A percentile compares a stretch with the other conserved stretches of the same genome.
Conservation (phyloP, 1,284 basidiomycete species). For the Hemileia vastatrix region DNA sequence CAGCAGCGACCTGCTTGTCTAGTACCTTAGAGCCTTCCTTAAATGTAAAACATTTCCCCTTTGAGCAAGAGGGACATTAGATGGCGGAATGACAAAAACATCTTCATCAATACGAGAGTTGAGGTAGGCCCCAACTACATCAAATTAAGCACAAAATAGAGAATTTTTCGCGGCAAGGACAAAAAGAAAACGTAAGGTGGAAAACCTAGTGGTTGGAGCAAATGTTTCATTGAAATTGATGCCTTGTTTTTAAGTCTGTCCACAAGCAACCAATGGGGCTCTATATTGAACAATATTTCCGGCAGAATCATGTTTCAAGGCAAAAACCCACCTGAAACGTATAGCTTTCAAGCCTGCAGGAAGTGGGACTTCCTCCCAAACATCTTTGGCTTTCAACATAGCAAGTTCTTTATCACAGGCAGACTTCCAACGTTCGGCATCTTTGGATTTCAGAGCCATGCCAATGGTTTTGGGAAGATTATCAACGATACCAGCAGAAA, state of each 20-base stretch:
- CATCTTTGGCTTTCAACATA: not conserved
- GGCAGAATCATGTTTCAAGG: not conserved
- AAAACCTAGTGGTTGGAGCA: not conserved
- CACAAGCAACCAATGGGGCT: not conserved
- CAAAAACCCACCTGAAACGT: constrained; percentile 2
- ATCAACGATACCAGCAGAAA: not conserved
- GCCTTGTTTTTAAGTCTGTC: not conserved
- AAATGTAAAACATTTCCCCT: no score
- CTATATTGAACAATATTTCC: not conserved
- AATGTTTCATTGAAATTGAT: not conserved
- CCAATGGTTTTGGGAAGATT: not conserved
- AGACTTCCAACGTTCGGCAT: not conserved
- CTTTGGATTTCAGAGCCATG: no score
- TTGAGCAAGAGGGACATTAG: no score
- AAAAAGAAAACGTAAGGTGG: no score
- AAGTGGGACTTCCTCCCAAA: not conserved
- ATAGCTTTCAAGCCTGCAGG: not conserved
- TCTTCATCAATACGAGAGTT: no score
- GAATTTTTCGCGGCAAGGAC: no score
- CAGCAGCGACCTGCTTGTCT: no score
- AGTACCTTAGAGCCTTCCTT: no score
- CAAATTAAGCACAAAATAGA: no score
- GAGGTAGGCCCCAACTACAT: no score
- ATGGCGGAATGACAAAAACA: no score
- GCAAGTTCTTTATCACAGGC: not conserved